Percentiles rank a stretch among this genome's conserved stretches.
Evolutionary conservation across 306 rosid species (phyloP).

Genomic region (Cicer pinnatifidum): DNA sequence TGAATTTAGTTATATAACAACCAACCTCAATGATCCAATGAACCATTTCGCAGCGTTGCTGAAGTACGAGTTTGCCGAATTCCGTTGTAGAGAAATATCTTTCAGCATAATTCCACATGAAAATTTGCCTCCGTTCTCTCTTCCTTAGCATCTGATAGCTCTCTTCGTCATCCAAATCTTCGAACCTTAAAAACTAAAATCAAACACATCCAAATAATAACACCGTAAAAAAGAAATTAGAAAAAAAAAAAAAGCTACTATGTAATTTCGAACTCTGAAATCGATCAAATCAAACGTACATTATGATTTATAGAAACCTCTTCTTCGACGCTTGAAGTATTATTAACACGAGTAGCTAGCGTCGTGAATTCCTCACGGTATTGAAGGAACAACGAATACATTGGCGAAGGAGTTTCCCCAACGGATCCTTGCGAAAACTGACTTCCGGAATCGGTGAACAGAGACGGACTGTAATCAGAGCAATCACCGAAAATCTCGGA

Average conservation of each 20-base stretch:
- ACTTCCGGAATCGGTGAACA: constrained; percentile 75
- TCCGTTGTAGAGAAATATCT: constrained; percentile 59
- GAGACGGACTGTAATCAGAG: constrained; percentile 68
- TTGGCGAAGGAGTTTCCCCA: constrained; percentile 72
- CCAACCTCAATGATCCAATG: constrained; percentile 92
- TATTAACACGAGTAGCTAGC: constrained; percentile 38
- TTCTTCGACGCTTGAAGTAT: constrained; percentile 44
- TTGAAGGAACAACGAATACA: constrained; percentile 58
- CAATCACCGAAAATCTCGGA: constrained; percentile 56
- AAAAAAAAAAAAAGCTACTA: background rate
- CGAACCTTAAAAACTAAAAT: constrained; percentile 59
- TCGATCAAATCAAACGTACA: constrained; percentile 50
- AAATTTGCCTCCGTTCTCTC: constrained; percentile 65
- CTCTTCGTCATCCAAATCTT: constrained; percentile 72
- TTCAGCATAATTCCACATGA: constrained; percentile 56
- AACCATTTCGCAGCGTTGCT: constrained; percentile 69
- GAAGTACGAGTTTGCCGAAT: constrained; percentile 62
- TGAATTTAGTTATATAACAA: constrained; percentile 39
- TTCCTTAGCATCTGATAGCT: constrained; percentile 69
- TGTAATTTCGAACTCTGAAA: constrained; percentile 17
- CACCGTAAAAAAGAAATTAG: background rate
- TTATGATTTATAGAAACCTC: constrained; percentile 47
- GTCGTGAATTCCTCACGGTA: constrained; percentile 60
- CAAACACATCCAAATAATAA: constrained; percentile 24
- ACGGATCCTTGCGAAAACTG: constrained; percentile 76